Evolutionary conservation across 768 basidiomycete genomes (phyloP).

Genomic region (Glaciozyma antarctica): DNA sequence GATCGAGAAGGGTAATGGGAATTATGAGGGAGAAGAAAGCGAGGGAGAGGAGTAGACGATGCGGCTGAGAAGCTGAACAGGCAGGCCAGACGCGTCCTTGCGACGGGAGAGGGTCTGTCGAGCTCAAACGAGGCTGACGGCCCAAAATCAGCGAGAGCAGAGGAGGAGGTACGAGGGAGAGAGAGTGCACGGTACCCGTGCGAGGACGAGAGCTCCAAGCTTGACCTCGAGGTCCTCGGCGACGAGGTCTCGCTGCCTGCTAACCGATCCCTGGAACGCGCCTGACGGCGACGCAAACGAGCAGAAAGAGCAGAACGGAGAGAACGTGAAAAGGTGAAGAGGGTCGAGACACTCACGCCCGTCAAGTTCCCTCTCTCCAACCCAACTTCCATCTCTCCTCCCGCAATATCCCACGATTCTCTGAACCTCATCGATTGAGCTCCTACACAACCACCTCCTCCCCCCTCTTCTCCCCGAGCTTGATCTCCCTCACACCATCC

Average conservation of each 20-base stretch:
- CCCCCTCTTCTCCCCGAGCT: constrained; percentile 13
- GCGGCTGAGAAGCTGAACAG: too few relatives aligned
- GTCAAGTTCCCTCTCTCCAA: background rate
- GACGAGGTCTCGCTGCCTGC: background rate
- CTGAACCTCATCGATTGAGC: background rate
- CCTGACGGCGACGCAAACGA: too few relatives aligned
- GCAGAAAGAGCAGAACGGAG: too few relatives aligned
- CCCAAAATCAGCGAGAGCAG: too few relatives aligned
- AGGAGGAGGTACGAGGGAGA: too few relatives aligned
- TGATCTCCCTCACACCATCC: constrained; percentile 26
- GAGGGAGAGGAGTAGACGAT: background rate
- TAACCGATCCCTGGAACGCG: too few relatives aligned
- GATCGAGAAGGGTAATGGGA: background rate
- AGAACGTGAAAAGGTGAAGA: too few relatives aligned
- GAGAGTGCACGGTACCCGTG: too few relatives aligned
- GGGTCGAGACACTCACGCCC: background rate
- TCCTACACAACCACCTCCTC: background rate
- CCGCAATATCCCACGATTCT: background rate
- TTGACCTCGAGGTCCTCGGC: background rate
- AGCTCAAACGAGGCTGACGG: too few relatives aligned
- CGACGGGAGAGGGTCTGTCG: too few relatives aligned
- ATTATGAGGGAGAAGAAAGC: background rate
- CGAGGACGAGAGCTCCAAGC: background rate
- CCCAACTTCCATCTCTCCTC: too few relatives aligned
- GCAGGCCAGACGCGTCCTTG: too few relatives aligned